Percentiles rank a stretch among this genome's conserved stretches.
Conservation (phyloP, 352 stramenopile genomes). For the Phytophthora boehmeriae region DNA sequence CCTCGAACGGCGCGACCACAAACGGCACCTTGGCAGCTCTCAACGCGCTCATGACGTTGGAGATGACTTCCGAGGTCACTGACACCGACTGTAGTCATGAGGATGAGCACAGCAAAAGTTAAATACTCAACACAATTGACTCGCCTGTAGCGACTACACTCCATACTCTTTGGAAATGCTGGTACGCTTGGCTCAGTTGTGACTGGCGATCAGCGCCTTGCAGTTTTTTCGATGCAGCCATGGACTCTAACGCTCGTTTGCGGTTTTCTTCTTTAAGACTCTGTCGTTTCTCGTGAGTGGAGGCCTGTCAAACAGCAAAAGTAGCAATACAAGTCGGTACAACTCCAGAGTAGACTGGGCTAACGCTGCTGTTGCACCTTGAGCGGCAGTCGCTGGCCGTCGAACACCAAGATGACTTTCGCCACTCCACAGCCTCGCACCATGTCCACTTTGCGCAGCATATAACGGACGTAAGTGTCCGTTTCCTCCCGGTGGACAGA, state of each 20-base stretch:
- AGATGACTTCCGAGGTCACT: slow-evolving; percentile 67
- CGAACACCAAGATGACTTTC: slow-evolving; percentile 75
- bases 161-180: slow-evolving; percentile 58
- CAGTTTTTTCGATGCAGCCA: slow-evolving; percentile 55
- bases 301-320: slow-evolving; percentile 45
- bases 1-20: slow-evolving; percentile 78
- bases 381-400: slow-evolving; percentile 72
- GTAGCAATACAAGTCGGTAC: not conserved
- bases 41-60: slow-evolving; percentile 62
- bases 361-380: slow-evolving; percentile 41
- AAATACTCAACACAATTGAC: not conserved
- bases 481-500: slow-evolving; percentile 66
- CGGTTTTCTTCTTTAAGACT: slow-evolving; percentile 63
- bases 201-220: slow-evolving; percentile 52
- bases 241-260: slow-evolving; percentile 50
- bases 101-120: not conserved
- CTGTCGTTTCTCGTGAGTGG: slow-evolving; percentile 69
- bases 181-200: slow-evolving; percentile 63
- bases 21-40: slow-evolving; percentile 50
- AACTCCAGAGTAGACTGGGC: not conserved
- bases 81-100: slow-evolving; percentile 51
- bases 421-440: slow-evolving; percentile 56
- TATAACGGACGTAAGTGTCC: slow-evolving; percentile 72
- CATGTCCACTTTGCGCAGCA: slow-evolving; percentile 78
- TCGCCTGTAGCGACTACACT: not conserved